Conservation (phyloP, 2,329 filamentous ascomycete genomes). For the Alternaria solani region DNA sequence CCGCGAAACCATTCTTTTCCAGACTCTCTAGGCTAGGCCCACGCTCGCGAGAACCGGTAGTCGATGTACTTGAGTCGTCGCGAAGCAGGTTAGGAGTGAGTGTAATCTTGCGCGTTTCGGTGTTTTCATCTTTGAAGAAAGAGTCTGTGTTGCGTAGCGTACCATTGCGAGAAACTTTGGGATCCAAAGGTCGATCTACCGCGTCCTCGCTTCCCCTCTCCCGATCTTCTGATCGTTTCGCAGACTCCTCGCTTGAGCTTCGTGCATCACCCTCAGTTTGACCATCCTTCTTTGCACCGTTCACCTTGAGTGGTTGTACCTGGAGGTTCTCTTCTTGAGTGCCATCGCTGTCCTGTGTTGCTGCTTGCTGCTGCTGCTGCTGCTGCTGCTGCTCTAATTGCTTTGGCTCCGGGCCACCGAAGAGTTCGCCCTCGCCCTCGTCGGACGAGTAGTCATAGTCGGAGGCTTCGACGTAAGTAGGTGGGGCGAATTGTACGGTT, state of each 20-base stretch:
- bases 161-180: constrained; percentile 73
- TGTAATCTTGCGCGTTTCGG: constrained; percentile 96
- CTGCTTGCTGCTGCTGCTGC: constrained; percentile 31
- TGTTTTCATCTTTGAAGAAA: constrained; percentile 95
- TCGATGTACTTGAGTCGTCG: constrained; percentile 69
- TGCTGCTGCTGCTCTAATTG: constrained; percentile 33
- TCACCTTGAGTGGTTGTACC: constrained; percentile 51
- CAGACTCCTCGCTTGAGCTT: constrained; percentile 49
- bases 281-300: constrained; percentile 42
- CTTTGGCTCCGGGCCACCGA: constrained; percentile 48
- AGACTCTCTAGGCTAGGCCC: constrained; percentile 77
- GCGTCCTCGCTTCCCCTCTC: constrained; percentile 72
- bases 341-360: constrained; percentile 49
- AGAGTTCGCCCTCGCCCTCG: constrained; percentile 66
- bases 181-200: constrained; percentile 58
- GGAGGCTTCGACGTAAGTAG: constrained; percentile 87
- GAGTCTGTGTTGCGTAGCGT: constrained; percentile 92
- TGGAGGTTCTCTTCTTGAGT: constrained; percentile 50
- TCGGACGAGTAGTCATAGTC: constrained; percentile 85
- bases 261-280: constrained; percentile 35
- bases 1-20: constrained; percentile 70
- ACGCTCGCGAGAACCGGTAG: constrained; percentile 56
- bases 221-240: constrained; percentile 54
- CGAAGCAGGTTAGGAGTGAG: constrained; percentile 91
- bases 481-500: constrained; percentile 83